Conservation (phyloP, 345 rosid species). For the Theobroma cacao region DNA sequence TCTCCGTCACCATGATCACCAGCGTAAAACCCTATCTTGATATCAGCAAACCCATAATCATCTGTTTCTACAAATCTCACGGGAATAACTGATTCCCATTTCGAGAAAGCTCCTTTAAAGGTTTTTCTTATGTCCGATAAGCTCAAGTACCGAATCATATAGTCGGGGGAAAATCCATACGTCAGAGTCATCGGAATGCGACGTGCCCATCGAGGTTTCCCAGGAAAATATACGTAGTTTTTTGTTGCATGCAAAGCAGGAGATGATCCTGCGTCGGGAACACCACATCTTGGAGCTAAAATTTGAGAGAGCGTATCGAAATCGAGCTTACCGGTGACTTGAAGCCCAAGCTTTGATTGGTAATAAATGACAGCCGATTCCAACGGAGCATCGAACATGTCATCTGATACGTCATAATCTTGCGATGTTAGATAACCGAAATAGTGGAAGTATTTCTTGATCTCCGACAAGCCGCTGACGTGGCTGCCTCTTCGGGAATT, state of each 20-base stretch:
- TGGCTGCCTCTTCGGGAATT: slow-evolving; percentile 19
- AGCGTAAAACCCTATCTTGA: slow-evolving; percentile 67
- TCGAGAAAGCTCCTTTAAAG: slow-evolving; percentile 53
- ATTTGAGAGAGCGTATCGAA: slow-evolving; percentile 40
- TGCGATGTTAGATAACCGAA: slow-evolving; percentile 45
- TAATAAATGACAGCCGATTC: slow-evolving; percentile 38
- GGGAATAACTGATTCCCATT: slow-evolving; percentile 78
- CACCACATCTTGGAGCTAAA: slow-evolving; percentile 57
- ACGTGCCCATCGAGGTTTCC: slow-evolving; percentile 68
- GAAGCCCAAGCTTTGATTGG: slow-evolving; percentile 53
- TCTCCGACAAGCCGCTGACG: slow-evolving; percentile 30
- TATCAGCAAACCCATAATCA: slow-evolving; percentile 64
- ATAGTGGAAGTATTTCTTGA: slow-evolving; percentile 49
- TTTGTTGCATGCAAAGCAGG: slow-evolving; percentile 27
- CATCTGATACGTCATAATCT: slow-evolving; percentile 19
- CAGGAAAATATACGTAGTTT: slow-evolving; percentile 52
- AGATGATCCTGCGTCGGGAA: slow-evolving; percentile 30
- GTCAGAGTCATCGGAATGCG: slow-evolving; percentile 52
- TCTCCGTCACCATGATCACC: slow-evolving; percentile 95
- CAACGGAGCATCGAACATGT: slow-evolving; percentile 25
- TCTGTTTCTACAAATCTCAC: slow-evolving; percentile 51
- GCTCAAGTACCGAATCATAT: slow-evolving; percentile 40
- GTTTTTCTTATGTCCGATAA: slow-evolving; percentile 33
- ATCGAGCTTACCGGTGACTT: slow-evolving; percentile 54
- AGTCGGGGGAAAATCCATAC: slow-evolving; percentile 62